Conservation (phyloP, 2,329 filamentous ascomycete genomes). For the Chaetothyriales sp. region DNA sequence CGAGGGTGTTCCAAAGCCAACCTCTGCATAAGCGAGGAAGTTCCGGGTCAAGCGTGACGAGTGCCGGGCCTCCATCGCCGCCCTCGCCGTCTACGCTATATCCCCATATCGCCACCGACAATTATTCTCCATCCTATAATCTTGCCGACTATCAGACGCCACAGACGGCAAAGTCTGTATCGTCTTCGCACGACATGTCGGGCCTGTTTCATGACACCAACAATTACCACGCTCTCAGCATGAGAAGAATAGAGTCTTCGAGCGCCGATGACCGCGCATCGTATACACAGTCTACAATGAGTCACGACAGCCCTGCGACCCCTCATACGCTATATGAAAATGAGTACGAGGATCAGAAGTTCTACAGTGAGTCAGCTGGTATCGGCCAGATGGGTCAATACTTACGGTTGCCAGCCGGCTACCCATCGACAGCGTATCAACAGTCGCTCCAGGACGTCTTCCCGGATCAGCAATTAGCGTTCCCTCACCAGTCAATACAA, state of each 20-base stretch:
- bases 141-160: constrained; percentile 23
- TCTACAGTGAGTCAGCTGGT: constrained; percentile 40
- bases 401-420: constrained; percentile 40
- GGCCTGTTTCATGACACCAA: constrained; percentile 39
- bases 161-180: constrained; percentile 31
- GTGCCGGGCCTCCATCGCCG: constrained; percentile 31
- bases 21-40: constrained; percentile 28
- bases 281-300: constrained; percentile 44
- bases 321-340: constrained; percentile 42
- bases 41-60: constrained; percentile 32
- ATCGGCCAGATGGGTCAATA: constrained; percentile 44
- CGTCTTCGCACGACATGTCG: constrained; percentile 32
- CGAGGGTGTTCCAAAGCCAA: constrained; percentile 16
- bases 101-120: constrained; percentile 30
- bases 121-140: constrained; percentile 28
- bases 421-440: constrained; percentile 35
- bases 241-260: constrained; percentile 45
- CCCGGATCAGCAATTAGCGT: constrained; percentile 50
- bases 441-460: constrained; percentile 30
- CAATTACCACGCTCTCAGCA: constrained; percentile 36
- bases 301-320: constrained; percentile 48
- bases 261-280: constrained; percentile 36
- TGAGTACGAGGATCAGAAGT: constrained; percentile 39
- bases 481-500: constrained; percentile 21
- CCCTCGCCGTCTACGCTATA: constrained; percentile 24